Evolutionary conservation across 2,329 filamentous ascomycete genomes (phyloP).

Genomic region (Sporothrix phasma): DNA sequence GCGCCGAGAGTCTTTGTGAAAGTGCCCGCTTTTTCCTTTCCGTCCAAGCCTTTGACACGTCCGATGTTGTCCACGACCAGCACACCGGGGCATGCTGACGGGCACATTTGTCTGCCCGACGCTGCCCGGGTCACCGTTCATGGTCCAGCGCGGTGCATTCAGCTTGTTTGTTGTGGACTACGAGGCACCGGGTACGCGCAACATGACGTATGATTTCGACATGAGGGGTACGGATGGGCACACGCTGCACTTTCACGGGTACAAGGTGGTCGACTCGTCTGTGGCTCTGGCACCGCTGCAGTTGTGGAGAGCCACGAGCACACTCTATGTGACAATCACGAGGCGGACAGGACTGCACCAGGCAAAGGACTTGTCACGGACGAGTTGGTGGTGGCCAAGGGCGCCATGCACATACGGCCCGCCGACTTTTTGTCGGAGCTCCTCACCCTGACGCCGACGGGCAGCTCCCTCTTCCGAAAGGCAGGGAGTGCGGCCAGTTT

Average conservation of each 20-base stretch:
- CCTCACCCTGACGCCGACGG: conserved; percentile 42
- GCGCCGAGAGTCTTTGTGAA: conserved; percentile 44
- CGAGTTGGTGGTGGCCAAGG: conserved; percentile 41
- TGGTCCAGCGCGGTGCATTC: conserved; percentile 49
- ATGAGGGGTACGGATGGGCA: conserved; percentile 45
- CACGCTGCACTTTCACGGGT: conserved; percentile 49
- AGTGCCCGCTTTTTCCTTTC: conserved; percentile 50
- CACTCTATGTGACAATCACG: conserved; percentile 51
- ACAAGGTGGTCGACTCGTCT: conserved; percentile 52
- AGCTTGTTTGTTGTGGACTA: conserved; percentile 45
- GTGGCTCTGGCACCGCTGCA: conserved; percentile 44
- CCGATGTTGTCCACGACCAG: conserved; percentile 36
- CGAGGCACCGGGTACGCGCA: conserved; percentile 45
- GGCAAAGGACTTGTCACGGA: not conserved
- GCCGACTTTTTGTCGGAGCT: conserved; percentile 46
- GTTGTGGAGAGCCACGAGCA: conserved; percentile 54
- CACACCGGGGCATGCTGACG: conserved; percentile 44
- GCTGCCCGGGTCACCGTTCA: conserved; percentile 47
- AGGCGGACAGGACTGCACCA: conserved; percentile 20
- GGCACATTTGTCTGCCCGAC: conserved; percentile 49
- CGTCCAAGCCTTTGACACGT: conserved; percentile 45
- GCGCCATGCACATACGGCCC: conserved; percentile 47
- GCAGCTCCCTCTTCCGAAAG: conserved; percentile 36
- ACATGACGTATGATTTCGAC: conserved; percentile 52
- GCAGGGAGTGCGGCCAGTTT: conserved; percentile 39